A percentile compares a stretch with the other conserved stretches of the same genome.
Evolutionary conservation across 805 yeast species (phyloP).

Genomic region (Metschnikowia hibisci): DNA sequence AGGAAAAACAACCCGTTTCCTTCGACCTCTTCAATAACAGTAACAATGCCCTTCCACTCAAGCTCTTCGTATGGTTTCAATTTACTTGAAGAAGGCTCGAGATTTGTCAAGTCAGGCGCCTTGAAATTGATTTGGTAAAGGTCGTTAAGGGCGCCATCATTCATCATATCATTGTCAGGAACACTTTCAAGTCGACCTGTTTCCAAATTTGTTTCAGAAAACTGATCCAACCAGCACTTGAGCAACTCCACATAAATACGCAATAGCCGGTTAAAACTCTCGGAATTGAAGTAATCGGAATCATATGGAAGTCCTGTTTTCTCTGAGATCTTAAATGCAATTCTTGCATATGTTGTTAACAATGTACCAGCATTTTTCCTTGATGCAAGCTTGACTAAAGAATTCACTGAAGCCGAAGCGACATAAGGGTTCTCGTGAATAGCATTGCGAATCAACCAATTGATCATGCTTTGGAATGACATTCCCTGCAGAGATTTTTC

Average conservation of each 20-base stretch:
- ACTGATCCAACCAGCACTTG: constrained; percentile 74
- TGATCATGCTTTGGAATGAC: constrained; percentile 63
- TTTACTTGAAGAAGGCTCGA: constrained; percentile 15
- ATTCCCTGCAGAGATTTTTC: constrained; percentile 42
- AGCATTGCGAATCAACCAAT: constrained; percentile 71
- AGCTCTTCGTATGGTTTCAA: constrained; percentile 51
- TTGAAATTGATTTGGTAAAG: constrained; percentile 44
- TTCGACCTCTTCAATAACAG: constrained; percentile 90
- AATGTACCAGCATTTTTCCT: constrained; percentile 66
- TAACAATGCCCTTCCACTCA: constrained; percentile 73
- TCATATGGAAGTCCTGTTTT: constrained; percentile 55
- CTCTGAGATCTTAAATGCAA: constrained; percentile 77
- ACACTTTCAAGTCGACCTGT: constrained; percentile 25
- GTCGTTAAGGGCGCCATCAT: constrained; percentile 38
- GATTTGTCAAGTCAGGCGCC: constrained; percentile 31
- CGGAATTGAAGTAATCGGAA: constrained; percentile 55
- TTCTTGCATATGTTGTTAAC: constrained; percentile 70
- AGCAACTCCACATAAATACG: constrained; percentile 74
- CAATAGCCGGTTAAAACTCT: constrained; percentile 56
- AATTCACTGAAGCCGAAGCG: constrained; percentile 56
- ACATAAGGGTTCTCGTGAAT: constrained; percentile 64
- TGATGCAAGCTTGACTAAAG: constrained; percentile 64
- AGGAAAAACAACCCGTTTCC: constrained; percentile 91
- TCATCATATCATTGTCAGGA: constrained; percentile 31
- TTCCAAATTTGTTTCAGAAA: constrained; percentile 32